phyloP scores from a whole-genome alignment of 208 protist species.

The Naegleria lovaniensis region DNA sequence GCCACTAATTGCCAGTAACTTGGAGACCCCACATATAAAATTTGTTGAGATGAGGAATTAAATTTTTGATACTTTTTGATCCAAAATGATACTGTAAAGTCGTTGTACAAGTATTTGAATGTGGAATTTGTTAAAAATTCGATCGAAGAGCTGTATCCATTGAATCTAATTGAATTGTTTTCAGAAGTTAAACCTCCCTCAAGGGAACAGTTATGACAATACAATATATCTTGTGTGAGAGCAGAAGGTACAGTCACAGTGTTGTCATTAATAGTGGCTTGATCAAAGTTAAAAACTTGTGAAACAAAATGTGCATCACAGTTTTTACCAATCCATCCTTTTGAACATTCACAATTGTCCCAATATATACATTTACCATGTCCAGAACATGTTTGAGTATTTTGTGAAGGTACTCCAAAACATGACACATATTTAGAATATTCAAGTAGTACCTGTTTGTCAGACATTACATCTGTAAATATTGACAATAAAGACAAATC shows the following conservation, averaged over 20 bases:
- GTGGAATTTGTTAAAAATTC: background rate
- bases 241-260: background rate
- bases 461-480: background rate
- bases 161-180: background rate
- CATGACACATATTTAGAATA: background rate
- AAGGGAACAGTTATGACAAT: background rate
- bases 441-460: background rate
- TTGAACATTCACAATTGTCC: background rate
- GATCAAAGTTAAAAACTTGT: background rate
- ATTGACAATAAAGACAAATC: background rate
- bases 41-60: background rate
- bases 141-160: background rate
- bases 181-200: background rate
- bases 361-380: background rate
- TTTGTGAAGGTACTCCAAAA: background rate
- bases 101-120: background rate
- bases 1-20: background rate
- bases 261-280: background rate
- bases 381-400: background rate
- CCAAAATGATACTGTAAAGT: background rate
- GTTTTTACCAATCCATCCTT: background rate
- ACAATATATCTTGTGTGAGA: background rate
- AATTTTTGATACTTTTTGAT: background rate
- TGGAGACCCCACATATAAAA: background rate
- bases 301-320: background rate